Conservation (phyloP, 306 rosid species). For the Prunus dulcis region DNA sequence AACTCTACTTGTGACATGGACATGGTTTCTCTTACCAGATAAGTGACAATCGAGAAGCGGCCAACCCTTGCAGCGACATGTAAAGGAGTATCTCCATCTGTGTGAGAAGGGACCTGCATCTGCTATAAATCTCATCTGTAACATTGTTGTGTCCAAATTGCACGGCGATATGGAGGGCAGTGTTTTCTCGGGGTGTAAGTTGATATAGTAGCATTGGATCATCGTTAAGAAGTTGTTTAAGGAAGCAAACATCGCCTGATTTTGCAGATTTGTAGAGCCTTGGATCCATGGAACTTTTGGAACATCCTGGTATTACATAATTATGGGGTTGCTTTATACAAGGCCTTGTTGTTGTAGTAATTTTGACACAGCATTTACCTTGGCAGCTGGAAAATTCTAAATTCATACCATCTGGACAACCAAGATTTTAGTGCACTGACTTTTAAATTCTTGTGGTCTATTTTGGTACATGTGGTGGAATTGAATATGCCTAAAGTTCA, state of each 20-base stretch:
- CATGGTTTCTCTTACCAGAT: background rate
- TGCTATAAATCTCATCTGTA: background rate
- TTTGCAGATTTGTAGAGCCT: slow-evolving; percentile 11
- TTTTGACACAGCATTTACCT: background rate
- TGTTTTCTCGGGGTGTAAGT: slow-evolving; percentile 1
- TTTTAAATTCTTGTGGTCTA: too few species aligned
- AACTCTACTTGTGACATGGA: background rate
- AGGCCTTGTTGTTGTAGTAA: background rate
- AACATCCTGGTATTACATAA: background rate
- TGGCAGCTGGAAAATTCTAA: too few species aligned
- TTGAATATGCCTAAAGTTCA: too few species aligned
- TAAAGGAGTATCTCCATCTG: background rate
- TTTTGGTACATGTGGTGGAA: too few species aligned
- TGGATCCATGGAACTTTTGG: background rate
- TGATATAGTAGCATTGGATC: background rate
- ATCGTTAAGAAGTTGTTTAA: background rate
- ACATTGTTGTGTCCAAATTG: background rate
- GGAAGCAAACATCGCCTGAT: background rate
- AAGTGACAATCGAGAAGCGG: background rate
- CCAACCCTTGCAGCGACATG: slow-evolving; percentile 7
- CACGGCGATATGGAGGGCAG: background rate
- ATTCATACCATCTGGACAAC: too few species aligned
- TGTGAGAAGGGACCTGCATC: background rate
- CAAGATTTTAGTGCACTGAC: too few species aligned
- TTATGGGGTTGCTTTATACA: background rate